These are phyloP conservation scores for Thalassiosira livingstoniorum DNA, from an alignment of 352 stramenopile species.

Conservation along the genomic window DNA sequence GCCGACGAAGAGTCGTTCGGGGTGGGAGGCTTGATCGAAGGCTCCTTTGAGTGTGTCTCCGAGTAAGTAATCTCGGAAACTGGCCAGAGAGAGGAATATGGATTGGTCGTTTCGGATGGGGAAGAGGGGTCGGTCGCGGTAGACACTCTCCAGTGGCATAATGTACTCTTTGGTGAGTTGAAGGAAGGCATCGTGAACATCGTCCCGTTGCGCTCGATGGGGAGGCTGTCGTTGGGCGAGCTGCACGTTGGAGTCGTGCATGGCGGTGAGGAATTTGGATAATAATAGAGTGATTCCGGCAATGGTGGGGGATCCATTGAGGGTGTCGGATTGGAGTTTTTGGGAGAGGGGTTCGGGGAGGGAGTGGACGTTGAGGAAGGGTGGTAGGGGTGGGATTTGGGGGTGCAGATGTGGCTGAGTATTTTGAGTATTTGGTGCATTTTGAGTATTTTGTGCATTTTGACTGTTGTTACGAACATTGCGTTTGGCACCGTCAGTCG, in stretches of 20 bases:
- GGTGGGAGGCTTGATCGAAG: conserved; percentile 68
- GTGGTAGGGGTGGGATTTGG: conserved; percentile 34
- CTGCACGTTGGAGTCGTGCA: conserved; percentile 65
- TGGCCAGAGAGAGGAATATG: conserved; percentile 77
- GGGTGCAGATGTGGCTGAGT: conserved; percentile 26
- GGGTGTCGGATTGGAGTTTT: conserved; percentile 50
- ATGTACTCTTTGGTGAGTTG: conserved; percentile 61
- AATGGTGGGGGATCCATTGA: conserved; percentile 68
- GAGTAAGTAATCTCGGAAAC: conserved; percentile 78
- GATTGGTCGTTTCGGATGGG: conserved; percentile 71
- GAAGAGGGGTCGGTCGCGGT: conserved; percentile 69
- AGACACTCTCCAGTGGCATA: conserved; percentile 63
- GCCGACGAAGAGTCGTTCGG: conserved; percentile 80
- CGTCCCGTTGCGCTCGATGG: conserved; percentile 22
- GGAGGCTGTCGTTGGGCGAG: conserved; percentile 10
- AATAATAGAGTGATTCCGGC: conserved; percentile 67
- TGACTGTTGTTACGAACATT: background rate
- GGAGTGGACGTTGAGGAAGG: conserved; percentile 27
- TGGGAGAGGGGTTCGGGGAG: conserved; percentile 13
- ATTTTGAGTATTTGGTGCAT: background rate
- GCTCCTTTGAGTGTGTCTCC: conserved; percentile 76
- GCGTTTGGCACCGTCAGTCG: background rate
- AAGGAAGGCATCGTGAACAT: conserved; percentile 50
- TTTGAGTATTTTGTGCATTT: background rate
- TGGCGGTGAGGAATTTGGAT: conserved; percentile 51